Evolutionary conservation across 1,284 basidiomycete genomes (phyloP).

Genomic region (Ganoderma multipileum): DNA sequence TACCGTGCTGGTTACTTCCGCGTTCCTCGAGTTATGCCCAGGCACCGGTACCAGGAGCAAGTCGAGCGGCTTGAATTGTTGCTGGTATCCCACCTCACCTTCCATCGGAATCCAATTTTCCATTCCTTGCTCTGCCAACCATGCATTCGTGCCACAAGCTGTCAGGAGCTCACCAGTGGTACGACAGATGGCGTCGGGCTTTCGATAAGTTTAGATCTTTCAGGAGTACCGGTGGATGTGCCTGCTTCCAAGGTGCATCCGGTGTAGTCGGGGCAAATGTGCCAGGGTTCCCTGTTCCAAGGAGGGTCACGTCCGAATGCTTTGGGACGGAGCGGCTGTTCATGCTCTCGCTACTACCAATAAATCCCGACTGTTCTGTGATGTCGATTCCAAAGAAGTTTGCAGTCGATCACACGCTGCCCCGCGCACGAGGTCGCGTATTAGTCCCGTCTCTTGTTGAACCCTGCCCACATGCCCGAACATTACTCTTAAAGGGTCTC

Average conservation of each 20-base stretch:
- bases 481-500: not conserved
- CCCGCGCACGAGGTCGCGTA: constrained; percentile 15
- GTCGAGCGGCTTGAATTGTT: not conserved
- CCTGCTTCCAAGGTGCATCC: not conserved
- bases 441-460: constrained; percentile 4
- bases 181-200: not conserved
- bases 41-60: not conserved
- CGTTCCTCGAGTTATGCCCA: constrained; percentile 18
- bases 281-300: not conserved
- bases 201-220: not conserved
- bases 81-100: not conserved
- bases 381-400: constrained; percentile 14
- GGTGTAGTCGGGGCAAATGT: not conserved
- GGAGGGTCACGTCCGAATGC: constrained; percentile 18
- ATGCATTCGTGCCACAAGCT: not conserved
- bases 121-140: not conserved
- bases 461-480: not conserved
- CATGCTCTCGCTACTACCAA: constrained; percentile 11
- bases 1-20: not conserved
- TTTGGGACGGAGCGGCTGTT: constrained; percentile 10
- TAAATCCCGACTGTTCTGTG: constrained; percentile 20
- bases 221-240: not conserved
- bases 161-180: not conserved
- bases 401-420: constrained; percentile 21
- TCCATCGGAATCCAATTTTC: not conserved